These are phyloP conservation scores for Cruciata laevipes DNA, from an alignment of 257 asterid genomes.

Conservation along the genomic window DNA sequence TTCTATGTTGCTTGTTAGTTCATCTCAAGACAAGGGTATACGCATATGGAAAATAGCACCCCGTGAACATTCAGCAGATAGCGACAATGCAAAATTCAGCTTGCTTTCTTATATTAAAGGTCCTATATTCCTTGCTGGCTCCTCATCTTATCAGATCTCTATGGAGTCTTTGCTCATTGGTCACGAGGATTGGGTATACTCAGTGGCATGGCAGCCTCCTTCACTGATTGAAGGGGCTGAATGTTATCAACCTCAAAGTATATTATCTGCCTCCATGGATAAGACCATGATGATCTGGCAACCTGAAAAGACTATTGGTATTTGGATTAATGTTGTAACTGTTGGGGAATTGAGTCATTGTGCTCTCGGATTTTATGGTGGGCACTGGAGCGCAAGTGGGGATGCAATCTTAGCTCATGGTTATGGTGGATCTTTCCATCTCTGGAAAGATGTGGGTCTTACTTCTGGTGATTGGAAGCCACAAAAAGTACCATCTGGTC, in stretches of 20 bases:
- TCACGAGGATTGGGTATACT: slow-evolving; percentile 98
- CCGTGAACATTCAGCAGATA: slow-evolving; percentile 29
- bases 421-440: slow-evolving; percentile 93
- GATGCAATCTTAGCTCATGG: slow-evolving; percentile 86
- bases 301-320: slow-evolving; percentile 90
- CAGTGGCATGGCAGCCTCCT: slow-evolving; percentile 94
- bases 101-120: slow-evolving; percentile 85
- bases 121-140: slow-evolving; percentile 63
- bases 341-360: slow-evolving; percentile 96
- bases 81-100: slow-evolving; percentile 43
- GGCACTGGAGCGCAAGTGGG: slow-evolving; percentile 84
- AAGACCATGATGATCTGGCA: slow-evolving; percentile 99
- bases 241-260: slow-evolving; percentile 73
- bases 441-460: slow-evolving; percentile 73
- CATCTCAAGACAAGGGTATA: slow-evolving; percentile 98
- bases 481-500: slow-evolving; percentile 96
- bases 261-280: slow-evolving; percentile 95
- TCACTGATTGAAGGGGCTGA: slow-evolving; percentile 39
- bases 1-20: slow-evolving; percentile 66
- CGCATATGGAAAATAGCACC: slow-evolving; percentile 83
- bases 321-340: slow-evolving; percentile 94
- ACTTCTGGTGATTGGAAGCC: slow-evolving; percentile 87
- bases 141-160: slow-evolving; percentile 62
- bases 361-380: slow-evolving; percentile 94
- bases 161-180: slow-evolving; percentile 94